Evolutionary conservation across 2,329 filamentous ascomycete species (phyloP).

Genomic region (Colletotrichum eleusines): DNA sequence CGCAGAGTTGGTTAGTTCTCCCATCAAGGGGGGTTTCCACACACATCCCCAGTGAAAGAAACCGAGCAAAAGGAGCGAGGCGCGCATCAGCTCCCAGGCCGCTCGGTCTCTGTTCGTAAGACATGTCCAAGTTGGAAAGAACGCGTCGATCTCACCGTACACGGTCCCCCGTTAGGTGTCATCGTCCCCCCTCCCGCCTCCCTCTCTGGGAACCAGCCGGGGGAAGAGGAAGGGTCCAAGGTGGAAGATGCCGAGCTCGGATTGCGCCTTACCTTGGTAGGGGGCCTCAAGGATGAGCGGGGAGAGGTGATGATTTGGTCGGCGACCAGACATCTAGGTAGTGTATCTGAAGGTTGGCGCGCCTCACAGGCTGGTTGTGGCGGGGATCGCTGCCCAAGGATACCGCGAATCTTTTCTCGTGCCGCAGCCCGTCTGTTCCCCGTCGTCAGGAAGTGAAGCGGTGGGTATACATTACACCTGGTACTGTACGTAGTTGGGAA

Average conservation of each 20-base stretch:
- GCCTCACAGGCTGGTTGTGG: conserved; percentile 13
- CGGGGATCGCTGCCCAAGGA: not conserved
- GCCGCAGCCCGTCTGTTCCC: not conserved
- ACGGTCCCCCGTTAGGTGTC: not conserved
- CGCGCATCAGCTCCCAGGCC: not conserved
- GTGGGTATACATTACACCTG: conserved; percentile 1
- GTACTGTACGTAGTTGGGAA: not conserved
- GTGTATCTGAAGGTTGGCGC: not conserved
- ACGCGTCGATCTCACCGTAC: conserved; percentile 2
- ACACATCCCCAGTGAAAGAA: not conserved
- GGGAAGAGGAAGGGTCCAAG: not conserved
- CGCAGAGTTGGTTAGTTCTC: conserved; percentile 1
- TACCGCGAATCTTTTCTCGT: not conserved
- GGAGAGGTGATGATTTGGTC: conserved; percentile 3
- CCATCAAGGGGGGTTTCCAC: not conserved
- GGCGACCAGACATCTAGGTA: not conserved
- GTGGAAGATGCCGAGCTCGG: conserved; percentile 1
- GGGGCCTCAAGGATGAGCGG: not conserved
- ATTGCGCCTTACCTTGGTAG: conserved; percentile 20
- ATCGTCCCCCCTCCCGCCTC: not conserved
- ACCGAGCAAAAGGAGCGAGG: not conserved
- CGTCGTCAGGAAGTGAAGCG: conserved; percentile 4
- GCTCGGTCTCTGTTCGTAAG: not conserved
- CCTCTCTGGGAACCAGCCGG: not conserved
- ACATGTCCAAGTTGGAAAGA: conserved; percentile 12